phyloP scores from a whole-genome alignment of 352 stramenopile species.

The Blastocystis sp. region DNA sequence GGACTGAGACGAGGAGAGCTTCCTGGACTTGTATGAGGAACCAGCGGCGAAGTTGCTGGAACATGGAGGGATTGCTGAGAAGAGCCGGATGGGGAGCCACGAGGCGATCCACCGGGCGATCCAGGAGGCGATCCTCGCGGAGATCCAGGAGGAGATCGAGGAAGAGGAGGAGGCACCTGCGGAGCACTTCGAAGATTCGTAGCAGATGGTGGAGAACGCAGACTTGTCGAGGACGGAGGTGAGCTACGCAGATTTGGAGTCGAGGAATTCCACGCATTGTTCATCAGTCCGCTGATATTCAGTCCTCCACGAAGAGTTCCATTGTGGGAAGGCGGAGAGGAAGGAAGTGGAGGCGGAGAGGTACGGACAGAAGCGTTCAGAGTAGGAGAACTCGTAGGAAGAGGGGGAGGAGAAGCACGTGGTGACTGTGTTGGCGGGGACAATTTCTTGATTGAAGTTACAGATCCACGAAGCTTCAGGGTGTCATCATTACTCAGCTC shows the following conservation, averaged over 20 bases:
- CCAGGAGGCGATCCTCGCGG: background rate
- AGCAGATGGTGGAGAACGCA: background rate
- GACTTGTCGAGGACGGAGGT: background rate
- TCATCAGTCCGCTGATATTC: background rate
- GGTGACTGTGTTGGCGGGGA: background rate
- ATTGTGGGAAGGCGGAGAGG: background rate
- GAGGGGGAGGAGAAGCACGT: background rate
- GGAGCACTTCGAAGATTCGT: background rate
- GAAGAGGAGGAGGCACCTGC: background rate
- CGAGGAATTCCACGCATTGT: background rate
- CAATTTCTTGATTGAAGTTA: conserved; percentile 5
- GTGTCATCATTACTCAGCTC: background rate
- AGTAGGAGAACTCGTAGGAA: background rate
- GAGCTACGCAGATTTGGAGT: background rate
- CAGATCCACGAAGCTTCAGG: background rate
- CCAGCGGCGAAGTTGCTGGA: background rate
- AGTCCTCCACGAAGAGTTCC: background rate
- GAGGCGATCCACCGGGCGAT: background rate
- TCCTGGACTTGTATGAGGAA: background rate
- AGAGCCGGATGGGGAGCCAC: background rate
- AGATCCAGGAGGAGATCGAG: background rate
- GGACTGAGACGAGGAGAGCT: background rate
- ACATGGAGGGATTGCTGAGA: too few relatives aligned
- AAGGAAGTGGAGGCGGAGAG: background rate
- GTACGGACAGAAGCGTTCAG: background rate